phyloP scores from a whole-genome alignment of 108 stramenopile genomes.

The Cylindrotheca closterium region DNA sequence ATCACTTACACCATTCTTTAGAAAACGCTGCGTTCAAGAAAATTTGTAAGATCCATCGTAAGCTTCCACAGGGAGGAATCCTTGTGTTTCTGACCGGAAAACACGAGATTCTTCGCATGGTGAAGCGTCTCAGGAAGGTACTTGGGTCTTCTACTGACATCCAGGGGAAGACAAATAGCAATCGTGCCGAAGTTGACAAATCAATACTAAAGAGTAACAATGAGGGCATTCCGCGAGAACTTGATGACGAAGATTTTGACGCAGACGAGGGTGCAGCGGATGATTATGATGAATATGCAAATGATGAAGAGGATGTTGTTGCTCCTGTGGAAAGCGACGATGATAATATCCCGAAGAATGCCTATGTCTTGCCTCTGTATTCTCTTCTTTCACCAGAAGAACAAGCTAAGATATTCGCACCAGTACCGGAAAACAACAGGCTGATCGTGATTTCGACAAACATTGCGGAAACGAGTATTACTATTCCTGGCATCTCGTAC shows the following conservation, averaged over 20 bases:
- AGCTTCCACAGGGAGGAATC: constrained; percentile 89
- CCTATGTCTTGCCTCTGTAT: constrained; percentile 88
- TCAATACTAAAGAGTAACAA: not conserved
- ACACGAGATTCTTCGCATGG: constrained; percentile 89
- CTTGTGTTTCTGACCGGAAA: constrained; percentile 98
- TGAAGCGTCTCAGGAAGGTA: constrained; percentile 61
- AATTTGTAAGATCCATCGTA: constrained; percentile 86
- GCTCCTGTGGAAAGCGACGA: constrained; percentile 38
- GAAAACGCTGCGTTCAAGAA: constrained; percentile 78
- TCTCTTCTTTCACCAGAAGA: constrained; percentile 91
- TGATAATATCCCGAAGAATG: constrained; percentile 58
- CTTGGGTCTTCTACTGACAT: constrained; percentile 13
- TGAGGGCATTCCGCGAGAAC: constrained; percentile 50
- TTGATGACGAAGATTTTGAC: constrained; percentile 89
- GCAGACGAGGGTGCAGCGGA: constrained; percentile 69
- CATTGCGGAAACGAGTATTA: constrained; percentile 95
- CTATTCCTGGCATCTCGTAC: constrained; percentile 84
- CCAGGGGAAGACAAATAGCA: not conserved
- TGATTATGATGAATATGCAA: constrained; percentile 38
- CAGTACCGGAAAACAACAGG: constrained; percentile 86
- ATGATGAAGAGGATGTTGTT: constrained; percentile 43
- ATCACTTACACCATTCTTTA: constrained; percentile 15
- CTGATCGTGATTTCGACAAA: constrained; percentile 96
- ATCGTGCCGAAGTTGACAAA: constrained; percentile 1
- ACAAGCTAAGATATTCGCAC: constrained; percentile 89